These are phyloP conservation scores for Fomitopsis betulina DNA, from an alignment of 1,284 basidiomycete species.

Conservation along the genomic window DNA sequence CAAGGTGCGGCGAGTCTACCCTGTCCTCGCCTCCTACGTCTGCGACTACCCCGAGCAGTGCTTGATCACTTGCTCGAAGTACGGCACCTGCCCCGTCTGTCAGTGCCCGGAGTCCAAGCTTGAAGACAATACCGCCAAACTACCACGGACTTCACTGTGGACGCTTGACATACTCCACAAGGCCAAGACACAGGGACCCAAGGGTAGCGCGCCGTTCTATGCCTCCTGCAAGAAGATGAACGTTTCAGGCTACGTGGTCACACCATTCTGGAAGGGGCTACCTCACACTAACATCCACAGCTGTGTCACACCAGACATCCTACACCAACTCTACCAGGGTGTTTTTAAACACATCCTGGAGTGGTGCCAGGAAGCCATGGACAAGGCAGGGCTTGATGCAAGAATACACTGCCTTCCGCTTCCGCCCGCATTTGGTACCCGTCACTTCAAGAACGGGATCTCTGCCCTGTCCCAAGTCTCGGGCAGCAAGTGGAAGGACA, in stretches of 20 bases:
- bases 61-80: background rate
- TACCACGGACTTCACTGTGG: conserved; percentile 9
- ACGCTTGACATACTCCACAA: background rate
- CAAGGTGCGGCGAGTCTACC: conserved; percentile 7
- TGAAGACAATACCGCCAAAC: background rate
- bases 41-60: conserved; percentile 18
- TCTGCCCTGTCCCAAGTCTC: conserved; percentile 14
- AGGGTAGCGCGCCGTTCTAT: background rate
- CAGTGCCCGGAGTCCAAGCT: conserved; percentile 5
- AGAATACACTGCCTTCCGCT: conserved; percentile 10
- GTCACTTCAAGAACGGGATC: conserved; percentile 21
- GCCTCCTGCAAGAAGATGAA: background rate
- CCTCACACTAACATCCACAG: conserved; percentile 31
- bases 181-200: background rate
- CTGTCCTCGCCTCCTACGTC: conserved; percentile 22
- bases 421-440: conserved; percentile 16
- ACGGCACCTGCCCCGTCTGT: conserved; percentile 17
- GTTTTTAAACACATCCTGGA: conserved; percentile 27
- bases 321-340: conserved; percentile 37
- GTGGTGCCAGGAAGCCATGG: conserved; percentile 18
- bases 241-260: conserved; percentile 2
- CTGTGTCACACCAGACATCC: conserved; percentile 36
- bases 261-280: conserved; percentile 36
- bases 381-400: conserved; percentile 18
- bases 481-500: conserved; percentile 19